Evolutionary conservation across 345 rosid genomes (phyloP).

Genomic region (Linum lewisii): DNA sequence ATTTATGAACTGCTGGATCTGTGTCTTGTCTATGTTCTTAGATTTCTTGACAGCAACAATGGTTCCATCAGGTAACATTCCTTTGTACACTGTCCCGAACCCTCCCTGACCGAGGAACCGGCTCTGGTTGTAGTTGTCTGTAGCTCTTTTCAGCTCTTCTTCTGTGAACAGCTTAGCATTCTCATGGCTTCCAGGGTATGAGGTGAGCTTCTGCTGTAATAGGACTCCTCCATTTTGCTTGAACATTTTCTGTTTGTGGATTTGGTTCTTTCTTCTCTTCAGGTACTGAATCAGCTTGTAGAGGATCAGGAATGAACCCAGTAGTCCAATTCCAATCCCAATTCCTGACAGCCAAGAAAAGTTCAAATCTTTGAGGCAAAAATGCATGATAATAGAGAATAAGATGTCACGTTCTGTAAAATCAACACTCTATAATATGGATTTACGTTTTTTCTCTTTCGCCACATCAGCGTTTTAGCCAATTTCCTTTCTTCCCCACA

Average conservation of each 20-base stretch:
- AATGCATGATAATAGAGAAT: too few relatives aligned
- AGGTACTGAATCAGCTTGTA: slow-evolving; percentile 1
- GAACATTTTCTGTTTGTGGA: slow-evolving; percentile 4
- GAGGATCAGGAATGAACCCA: not conserved
- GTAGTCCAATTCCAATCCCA: slow-evolving; percentile 2
- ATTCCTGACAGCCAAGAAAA: not conserved
- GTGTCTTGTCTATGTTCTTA: slow-evolving; percentile 1
- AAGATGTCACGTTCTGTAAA: too few relatives aligned
- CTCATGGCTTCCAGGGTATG: not conserved
- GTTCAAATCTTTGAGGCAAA: not conserved
- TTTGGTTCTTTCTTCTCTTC: slow-evolving; percentile 1
- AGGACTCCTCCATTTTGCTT: slow-evolving; percentile 14
- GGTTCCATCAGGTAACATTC: slow-evolving; percentile 5
- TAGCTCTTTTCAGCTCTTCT: slow-evolving; percentile 8
- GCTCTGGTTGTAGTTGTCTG: slow-evolving; percentile 6
- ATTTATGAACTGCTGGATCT: slow-evolving; percentile 10
- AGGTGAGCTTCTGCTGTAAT: not conserved
- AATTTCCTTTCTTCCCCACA: too few relatives aligned
- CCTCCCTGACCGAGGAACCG: slow-evolving; percentile 12
- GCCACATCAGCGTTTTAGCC: too few relatives aligned
- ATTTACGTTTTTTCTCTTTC: too few relatives aligned
- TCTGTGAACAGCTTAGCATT: slow-evolving; percentile 7
- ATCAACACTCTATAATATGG: too few relatives aligned
- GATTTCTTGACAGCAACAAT: slow-evolving; percentile 11
- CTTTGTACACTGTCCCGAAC: slow-evolving; percentile 11